Percentiles rank a stretch among this genome's conserved stretches.
These are phyloP conservation scores for Calycina herbarum DNA, from an alignment of 2,329 filamentous ascomycete genomes.

Conservation along the genomic window DNA sequence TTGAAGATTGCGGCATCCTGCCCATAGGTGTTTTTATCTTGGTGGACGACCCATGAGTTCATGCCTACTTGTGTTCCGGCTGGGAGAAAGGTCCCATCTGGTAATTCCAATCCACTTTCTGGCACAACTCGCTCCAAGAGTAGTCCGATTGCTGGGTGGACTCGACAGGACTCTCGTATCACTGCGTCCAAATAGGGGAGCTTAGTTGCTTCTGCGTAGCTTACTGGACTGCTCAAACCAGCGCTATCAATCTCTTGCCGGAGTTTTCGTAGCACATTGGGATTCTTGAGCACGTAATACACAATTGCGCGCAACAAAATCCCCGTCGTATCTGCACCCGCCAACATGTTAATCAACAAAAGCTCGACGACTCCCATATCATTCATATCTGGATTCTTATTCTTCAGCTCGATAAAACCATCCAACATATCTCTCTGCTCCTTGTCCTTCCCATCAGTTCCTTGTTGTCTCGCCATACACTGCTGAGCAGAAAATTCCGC, in stretches of 20 bases:
- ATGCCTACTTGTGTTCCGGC: conserved; percentile 52
- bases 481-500: conserved; percentile 21
- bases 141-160: conserved; percentile 50
- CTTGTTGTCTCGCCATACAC: conserved; percentile 16
- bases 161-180: conserved; percentile 50
- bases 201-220: conserved; percentile 31
- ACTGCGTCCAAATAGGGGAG: conserved; percentile 51
- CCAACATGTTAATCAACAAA: conserved; percentile 19
- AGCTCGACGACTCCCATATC: background rate
- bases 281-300: conserved; percentile 41
- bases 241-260: too few species aligned
- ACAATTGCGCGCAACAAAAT: conserved; percentile 38
- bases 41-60: conserved; percentile 49
- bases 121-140: conserved; percentile 53
- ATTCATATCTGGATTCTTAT: background rate
- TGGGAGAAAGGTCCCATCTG: conserved; percentile 46
- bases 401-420: conserved; percentile 28
- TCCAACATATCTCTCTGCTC: conserved; percentile 32
- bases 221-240: too few species aligned
- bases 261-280: conserved; percentile 21
- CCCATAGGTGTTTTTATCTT: conserved; percentile 56
- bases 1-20: conserved; percentile 59
- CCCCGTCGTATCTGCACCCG: conserved; percentile 41
- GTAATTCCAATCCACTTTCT: conserved; percentile 39
- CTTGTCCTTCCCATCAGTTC: background rate